A percentile compares a stretch with the other conserved stretches of the same genome.
Conservation (phyloP, 139 green algal species). For the Chlamydomonas sphaeroides region DNA sequence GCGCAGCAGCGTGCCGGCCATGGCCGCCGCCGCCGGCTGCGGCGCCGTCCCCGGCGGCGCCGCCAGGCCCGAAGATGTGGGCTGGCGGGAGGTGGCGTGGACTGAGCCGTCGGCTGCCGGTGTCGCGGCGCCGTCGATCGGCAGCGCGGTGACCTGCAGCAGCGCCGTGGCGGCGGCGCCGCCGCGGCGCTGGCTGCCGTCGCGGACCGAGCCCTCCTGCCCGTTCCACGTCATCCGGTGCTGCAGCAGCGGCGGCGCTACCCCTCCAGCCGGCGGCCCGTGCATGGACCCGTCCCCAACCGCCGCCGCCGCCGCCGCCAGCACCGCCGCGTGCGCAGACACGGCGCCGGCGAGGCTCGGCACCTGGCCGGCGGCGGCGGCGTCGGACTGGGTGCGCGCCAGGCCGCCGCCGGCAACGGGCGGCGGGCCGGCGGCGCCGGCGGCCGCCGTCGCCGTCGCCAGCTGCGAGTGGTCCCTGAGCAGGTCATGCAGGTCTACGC, state of each 20-base stretch:
- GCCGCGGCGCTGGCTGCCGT: not conserved
- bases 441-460: not conserved
- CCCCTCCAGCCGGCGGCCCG: no score
- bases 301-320: not conserved
- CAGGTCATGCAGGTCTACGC: constrained; percentile 29
- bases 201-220: not conserved
- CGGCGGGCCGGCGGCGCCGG: no score
- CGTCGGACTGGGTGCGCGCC: not conserved
- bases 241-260: no score
- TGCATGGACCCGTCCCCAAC: no score
- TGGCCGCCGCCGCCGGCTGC: not conserved
- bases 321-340: not conserved
- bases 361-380: not conserved
- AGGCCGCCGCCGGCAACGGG: not conserved
- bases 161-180: no score
- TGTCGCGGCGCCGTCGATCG: no score
- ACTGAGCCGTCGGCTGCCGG: no score
- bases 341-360: no score
- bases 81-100: no score
- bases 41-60: not conserved
- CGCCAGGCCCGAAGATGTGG: not conserved
- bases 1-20: constrained; percentile 23
- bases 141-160: no score
- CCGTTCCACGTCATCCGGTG: constrained; percentile 16
- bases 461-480: constrained; percentile 22